Evolutionary conservation across 176 grass and related monocot species (phyloP).

Genomic region (Phoenix roebelenii): DNA sequence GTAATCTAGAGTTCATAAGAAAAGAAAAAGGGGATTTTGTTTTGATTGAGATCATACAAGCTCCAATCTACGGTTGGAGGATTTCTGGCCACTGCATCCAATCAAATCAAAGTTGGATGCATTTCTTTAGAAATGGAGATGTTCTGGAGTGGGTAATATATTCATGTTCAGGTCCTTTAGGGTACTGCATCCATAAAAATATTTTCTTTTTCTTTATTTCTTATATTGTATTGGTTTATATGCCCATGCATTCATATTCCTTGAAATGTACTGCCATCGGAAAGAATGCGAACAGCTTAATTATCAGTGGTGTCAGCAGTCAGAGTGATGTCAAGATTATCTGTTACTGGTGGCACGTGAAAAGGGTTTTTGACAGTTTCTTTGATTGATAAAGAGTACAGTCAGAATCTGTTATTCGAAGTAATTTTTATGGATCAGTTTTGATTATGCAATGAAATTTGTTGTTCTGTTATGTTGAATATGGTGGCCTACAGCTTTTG

Average conservation of each 20-base stretch:
- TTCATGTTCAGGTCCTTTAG: slow-evolving; percentile 3
- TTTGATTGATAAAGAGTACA: no score
- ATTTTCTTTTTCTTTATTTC: neutral
- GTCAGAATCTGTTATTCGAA: no score
- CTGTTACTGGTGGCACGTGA: no score
- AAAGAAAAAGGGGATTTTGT: slow-evolving; percentile 56
- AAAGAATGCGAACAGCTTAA: no score
- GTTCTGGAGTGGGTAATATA: slow-evolving; percentile 34
- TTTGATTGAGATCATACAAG: slow-evolving; percentile 59
- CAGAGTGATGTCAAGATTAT: no score
- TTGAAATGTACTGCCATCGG: no score
- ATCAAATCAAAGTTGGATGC: slow-evolving; percentile 58
- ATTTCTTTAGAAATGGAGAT: slow-evolving; percentile 46
- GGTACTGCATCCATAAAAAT: slow-evolving; percentile 6
- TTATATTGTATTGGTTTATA: neutral
- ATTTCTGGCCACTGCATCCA: slow-evolving; percentile 55
- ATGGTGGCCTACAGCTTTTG: no score
- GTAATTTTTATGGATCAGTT: no score
- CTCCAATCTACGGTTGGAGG: slow-evolving; percentile 60
- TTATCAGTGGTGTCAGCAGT: no score
- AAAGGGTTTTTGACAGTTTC: no score
- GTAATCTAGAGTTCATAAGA: slow-evolving; percentile 46
- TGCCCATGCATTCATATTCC: neutral
- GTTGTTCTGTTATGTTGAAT: no score
- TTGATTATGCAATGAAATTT: no score